These are phyloP conservation scores for Solanum tarapatanum DNA, from an alignment of 257 asterid species.

Conservation along the genomic window DNA sequence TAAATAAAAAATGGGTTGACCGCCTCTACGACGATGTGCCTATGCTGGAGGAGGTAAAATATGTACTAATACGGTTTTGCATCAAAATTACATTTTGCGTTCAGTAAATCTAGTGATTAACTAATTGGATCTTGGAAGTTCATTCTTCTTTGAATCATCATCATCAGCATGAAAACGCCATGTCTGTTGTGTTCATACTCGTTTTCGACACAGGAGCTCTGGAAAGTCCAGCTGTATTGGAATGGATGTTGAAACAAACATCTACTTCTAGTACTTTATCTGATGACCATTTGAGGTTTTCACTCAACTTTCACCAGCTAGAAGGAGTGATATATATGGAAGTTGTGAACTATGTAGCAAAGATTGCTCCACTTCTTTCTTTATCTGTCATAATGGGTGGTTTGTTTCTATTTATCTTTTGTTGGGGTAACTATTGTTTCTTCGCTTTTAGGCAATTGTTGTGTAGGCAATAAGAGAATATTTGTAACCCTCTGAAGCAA, in stretches of 20 bases:
- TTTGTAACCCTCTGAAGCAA: too few species aligned
- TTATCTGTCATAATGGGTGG: too few species aligned
- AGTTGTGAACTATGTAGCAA: too few species aligned
- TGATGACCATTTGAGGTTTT: slow-evolving; percentile 50
- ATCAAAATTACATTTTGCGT: slow-evolving; percentile 38
- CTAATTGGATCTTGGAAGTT: slow-evolving; percentile 54
- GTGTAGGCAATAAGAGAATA: too few species aligned
- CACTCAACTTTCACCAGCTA: slow-evolving; percentile 61
- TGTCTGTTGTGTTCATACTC: slow-evolving; percentile 56
- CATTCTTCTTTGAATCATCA: slow-evolving; percentile 5
- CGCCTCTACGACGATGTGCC: too few species aligned
- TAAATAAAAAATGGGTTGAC: too few species aligned
- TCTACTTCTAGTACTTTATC: slow-evolving; percentile 17
- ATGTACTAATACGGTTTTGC: too few species aligned
- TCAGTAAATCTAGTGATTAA: slow-evolving; percentile 64
- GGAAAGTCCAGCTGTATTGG: slow-evolving; percentile 80
- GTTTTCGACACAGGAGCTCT: slow-evolving; percentile 35
- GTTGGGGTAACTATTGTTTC: too few species aligned
- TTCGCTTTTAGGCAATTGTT: too few species aligned
- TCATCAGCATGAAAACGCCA: slow-evolving; percentile 19
- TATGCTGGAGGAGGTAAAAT: too few species aligned
- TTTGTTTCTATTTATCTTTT: too few species aligned
- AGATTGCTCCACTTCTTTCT: too few species aligned
- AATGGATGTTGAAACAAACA: slow-evolving; percentile 35
- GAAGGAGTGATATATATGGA: slow-evolving; percentile 40